Evolutionary conservation across 164 flowering plant species (phyloP), one percentile per base, ranked within the genome.

Genomic region (Protea cynaroides): DNA sequence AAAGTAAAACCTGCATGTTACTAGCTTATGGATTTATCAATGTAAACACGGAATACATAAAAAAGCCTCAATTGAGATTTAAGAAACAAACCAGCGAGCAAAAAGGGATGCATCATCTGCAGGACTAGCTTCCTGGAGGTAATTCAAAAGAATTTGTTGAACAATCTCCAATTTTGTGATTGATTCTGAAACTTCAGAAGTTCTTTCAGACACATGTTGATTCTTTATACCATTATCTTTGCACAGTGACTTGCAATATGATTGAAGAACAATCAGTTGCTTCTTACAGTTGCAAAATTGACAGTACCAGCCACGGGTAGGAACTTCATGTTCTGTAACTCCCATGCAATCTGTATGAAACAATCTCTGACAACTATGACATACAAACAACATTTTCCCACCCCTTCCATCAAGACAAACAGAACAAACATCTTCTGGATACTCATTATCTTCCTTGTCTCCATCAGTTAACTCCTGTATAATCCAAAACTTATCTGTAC

Each of bases 321-420:
- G 68, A 73, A 69, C 75, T 59, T 75, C 87, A 65, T 77, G 75
- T 66, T 86, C 92, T 73, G 79, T 72, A 53, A 82, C 78, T 43
- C 88, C 97, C 70, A 84, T 69, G 77, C 99, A 95, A 71, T 86
- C 92, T 63, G 83, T 70, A 81, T 95, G 99, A 70, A 86, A 92
- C 55, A 71, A 58, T 76, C 92, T 84, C 61, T 81, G 75, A 81
- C 99, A 95, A 67, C 80, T 81, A 75, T 88, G 81, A 73, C 99
- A 95, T 14, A 64, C 53, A 65, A 72, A 76, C 63, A 83, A 61
- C 24, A 51, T 19, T 56, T 75, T 87, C 19, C 82, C 86, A 70
- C 69, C 75, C 67, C 72, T 81, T 64, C 80, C 80, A 71, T 78
- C 86, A 68, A 76, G 70, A 77, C 99, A 95, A 63, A 86, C 68